Evolutionary conservation across 2,329 filamentous ascomycete species (phyloP).

Genomic region (Tolypocladium ophioglossoides): DNA sequence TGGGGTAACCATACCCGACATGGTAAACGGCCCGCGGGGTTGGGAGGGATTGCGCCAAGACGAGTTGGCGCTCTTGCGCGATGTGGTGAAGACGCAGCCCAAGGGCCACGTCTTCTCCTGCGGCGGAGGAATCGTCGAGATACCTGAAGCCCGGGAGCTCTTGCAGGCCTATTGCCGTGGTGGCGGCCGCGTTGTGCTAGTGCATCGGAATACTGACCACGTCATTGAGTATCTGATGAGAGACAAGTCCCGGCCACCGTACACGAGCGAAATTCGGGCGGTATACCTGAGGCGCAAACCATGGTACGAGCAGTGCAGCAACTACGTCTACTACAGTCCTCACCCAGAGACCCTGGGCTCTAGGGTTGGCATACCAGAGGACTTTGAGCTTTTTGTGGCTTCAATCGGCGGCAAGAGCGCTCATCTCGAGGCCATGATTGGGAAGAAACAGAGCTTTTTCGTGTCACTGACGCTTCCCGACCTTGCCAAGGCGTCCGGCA

Average conservation of each 20-base stretch:
- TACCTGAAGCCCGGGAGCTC: slow-evolving; percentile 64
- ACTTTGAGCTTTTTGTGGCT: slow-evolving; percentile 27
- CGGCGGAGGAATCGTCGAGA: slow-evolving; percentile 88
- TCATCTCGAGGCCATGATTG: slow-evolving; percentile 31
- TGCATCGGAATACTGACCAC: slow-evolving; percentile 78
- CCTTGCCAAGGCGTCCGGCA: slow-evolving; percentile 49
- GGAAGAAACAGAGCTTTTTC: slow-evolving; percentile 74
- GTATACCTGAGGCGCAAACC: slow-evolving; percentile 84
- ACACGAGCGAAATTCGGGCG: slow-evolving; percentile 81
- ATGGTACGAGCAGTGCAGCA: slow-evolving; percentile 90
- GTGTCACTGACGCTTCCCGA: slow-evolving; percentile 80
- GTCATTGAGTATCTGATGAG: slow-evolving; percentile 81
- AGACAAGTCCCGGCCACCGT: slow-evolving; percentile 86
- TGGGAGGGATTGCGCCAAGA: slow-evolving; percentile 83
- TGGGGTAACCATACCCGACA: slow-evolving; percentile 72
- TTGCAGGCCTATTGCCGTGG: slow-evolving; percentile 61
- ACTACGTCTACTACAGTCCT: slow-evolving; percentile 84
- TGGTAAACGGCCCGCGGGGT: slow-evolving; percentile 60
- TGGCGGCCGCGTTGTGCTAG: slow-evolving; percentile 76
- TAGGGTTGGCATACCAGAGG: slow-evolving; percentile 17
- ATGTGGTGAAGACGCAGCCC: slow-evolving; percentile 63
- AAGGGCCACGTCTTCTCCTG: slow-evolving; percentile 80
- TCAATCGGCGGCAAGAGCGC: slow-evolving; percentile 27
- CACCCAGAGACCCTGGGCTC: slow-evolving; percentile 27
- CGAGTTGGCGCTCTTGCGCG: slow-evolving; percentile 64